Percentiles rank a stretch among this genome's conserved stretches.
Evolutionary conservation across 345 rosid genomes (phyloP).

Genomic region (Viola odorata): DNA sequence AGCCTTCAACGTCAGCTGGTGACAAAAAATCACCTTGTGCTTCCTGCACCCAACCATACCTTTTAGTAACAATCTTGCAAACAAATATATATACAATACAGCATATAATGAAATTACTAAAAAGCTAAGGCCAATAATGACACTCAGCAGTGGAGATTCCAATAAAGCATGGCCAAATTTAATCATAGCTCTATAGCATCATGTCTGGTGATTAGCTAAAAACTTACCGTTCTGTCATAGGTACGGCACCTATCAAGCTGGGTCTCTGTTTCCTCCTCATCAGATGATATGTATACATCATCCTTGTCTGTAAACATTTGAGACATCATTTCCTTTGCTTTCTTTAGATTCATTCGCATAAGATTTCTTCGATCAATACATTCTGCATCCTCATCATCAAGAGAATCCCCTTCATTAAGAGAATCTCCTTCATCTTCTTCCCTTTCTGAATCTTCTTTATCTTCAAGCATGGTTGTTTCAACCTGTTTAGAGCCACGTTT

Average conservation of each 20-base stretch:
- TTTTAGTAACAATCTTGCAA: conserved; percentile 7
- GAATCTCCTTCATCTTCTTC: conserved; percentile 23
- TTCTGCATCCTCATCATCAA: conserved; percentile 36
- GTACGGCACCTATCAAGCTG: conserved; percentile 38
- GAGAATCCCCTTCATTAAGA: conserved; percentile 23
- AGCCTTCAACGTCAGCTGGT: conserved; percentile 48
- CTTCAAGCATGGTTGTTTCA: conserved; percentile 37
- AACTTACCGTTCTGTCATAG: conserved; percentile 62
- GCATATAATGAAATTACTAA: background rate
- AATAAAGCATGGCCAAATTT: background rate
- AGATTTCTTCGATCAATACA: conserved; percentile 36
- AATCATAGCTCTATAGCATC: background rate
- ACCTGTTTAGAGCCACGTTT: conserved; percentile 49
- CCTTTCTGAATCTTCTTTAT: conserved; percentile 39
- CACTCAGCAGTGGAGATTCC: background rate
- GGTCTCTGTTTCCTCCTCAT: conserved; percentile 77
- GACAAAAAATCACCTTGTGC: conserved; percentile 39
- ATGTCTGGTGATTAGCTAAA: conserved; percentile 5
- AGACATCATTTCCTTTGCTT: conserved; percentile 81
- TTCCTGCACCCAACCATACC: conserved; percentile 44
- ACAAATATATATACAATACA: conserved; percentile 1
- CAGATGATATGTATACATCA: conserved; percentile 74
- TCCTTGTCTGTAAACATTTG: conserved; percentile 81
- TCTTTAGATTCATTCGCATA: conserved; percentile 53
- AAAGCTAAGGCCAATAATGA: background rate